Base-by-base conservation (phyloP, 2,329 filamentous ascomycete genomes). In the Shiraia sp. region DNA sequence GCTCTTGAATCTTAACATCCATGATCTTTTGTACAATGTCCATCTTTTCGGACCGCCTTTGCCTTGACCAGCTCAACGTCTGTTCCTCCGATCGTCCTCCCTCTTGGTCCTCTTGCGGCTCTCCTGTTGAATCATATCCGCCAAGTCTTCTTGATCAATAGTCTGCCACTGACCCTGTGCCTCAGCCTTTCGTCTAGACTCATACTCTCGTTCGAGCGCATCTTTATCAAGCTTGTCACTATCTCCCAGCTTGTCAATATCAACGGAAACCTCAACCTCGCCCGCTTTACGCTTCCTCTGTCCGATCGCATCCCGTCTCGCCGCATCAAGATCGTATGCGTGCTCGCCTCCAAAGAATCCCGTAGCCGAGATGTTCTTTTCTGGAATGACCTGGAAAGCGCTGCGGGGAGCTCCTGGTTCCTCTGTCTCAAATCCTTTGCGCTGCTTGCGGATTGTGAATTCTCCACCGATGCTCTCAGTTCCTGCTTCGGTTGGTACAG, bases 291-390 rank as follows among this genome's bases (percentile, higher is more conserved):
- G 63, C 82, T 97, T 99, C 61, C 90, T 82, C 60, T 88, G 89
- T 9, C 91, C 93, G 3, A 99, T 80, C 2, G 95, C 80, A 50
- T 65, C 67, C 41, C 57, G 57, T 40, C 52, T 68, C 23, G 75
- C 76, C 51, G 75, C 82, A 48, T 79, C 86, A 49, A 99, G 79
- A 71, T 99, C 91, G 72, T 99, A 99, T 12, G 87, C 87, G 63
- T 90, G 87, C 66, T 97, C 92, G 58, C 89, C 91, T 56, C 93
- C 93, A 66, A 99, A 97, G 81, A 99, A 97, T 32, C 93, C 93
- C 57, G 91, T 87, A 4, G 89, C 83, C 36, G 86, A 83, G 15
- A 91, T 86, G 64, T 92, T 86, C 43, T 88, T 87, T 72, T 99
- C 92, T 9, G 90, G 90, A 15, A 99, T 80, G 33, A 99, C 85